These are phyloP conservation scores for Pelargonium cotyledonis DNA, from an alignment of 441 rosid genomes.

Conservation along the genomic window DNA sequence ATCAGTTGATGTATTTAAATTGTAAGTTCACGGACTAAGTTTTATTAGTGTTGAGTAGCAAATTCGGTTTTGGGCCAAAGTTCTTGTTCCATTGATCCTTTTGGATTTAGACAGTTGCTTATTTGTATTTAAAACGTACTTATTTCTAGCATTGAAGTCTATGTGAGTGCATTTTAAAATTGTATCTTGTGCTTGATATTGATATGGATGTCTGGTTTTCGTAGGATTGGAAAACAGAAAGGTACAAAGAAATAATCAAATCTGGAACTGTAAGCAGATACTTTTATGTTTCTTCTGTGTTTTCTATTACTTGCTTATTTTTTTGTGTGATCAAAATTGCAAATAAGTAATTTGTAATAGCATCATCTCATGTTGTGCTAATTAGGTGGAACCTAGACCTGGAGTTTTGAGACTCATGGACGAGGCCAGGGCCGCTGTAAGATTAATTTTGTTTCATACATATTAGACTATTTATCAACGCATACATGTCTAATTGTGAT, in stretches of 20 bases:
- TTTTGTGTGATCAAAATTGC: not conserved
- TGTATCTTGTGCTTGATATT: not conserved
- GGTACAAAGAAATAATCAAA: slow-evolving; percentile 83
- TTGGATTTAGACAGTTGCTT: not conserved
- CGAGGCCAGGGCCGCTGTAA: slow-evolving; percentile 85
- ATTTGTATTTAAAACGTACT: not conserved
- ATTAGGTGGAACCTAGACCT: slow-evolving; percentile 82
- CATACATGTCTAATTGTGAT: too few relatives aligned
- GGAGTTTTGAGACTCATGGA: slow-evolving; percentile 87
- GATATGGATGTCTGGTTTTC: slow-evolving; percentile 5
- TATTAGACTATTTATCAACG: too few relatives aligned
- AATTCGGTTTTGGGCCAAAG: too few relatives aligned
- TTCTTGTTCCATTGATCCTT: not conserved
- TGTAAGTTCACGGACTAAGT: too few relatives aligned
- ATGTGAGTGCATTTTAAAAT: not conserved
- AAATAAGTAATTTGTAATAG: not conserved
- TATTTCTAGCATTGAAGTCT: not conserved
- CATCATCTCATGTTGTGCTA: slow-evolving; percentile 16
- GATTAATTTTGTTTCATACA: slow-evolving; percentile 6
- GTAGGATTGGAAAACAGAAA: slow-evolving; percentile 92
- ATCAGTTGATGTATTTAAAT: too few relatives aligned
- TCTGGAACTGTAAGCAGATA: slow-evolving; percentile 74
- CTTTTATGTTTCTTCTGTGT: not conserved
- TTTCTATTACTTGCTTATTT: not conserved
- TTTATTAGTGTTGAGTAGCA: too few relatives aligned